phyloP scores from a whole-genome alignment of 2,329 filamentous ascomycete species.

The Aspergillus piperis region DNA sequence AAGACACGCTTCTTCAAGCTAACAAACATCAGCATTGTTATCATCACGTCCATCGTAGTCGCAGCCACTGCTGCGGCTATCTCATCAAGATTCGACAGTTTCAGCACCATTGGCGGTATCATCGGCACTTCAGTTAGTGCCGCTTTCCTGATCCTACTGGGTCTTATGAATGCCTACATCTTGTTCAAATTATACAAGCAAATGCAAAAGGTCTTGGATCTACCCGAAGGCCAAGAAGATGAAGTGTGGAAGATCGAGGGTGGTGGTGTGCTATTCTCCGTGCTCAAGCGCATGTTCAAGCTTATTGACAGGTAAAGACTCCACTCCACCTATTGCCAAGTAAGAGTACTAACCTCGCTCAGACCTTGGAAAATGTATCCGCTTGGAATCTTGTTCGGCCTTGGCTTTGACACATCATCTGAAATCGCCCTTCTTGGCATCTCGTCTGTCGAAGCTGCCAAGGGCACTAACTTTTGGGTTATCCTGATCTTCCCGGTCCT shows the following conservation, averaged over 20 bases:
- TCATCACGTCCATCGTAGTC: slow-evolving; percentile 87
- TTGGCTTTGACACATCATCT: slow-evolving; percentile 94
- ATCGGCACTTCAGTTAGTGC: slow-evolving; percentile 87
- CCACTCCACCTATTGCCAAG: neutral
- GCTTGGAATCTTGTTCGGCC: slow-evolving; percentile 80
- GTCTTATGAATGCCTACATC: slow-evolving; percentile 82
- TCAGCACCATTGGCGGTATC: slow-evolving; percentile 79
- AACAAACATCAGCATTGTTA: slow-evolving; percentile 63
- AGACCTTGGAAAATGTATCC: slow-evolving; percentile 91
- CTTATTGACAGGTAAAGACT: slow-evolving; percentile 57
- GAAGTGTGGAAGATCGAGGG: slow-evolving; percentile 70
- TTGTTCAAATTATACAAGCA: slow-evolving; percentile 73
- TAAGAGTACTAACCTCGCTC: neutral
- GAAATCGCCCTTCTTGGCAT: slow-evolving; percentile 93
- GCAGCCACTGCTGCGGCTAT: slow-evolving; percentile 87
- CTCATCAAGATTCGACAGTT: slow-evolving; percentile 75
- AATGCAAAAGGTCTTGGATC: slow-evolving; percentile 62
- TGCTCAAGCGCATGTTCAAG: slow-evolving; percentile 75
- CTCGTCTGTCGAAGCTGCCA: slow-evolving; percentile 78
- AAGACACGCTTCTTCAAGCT: neutral
- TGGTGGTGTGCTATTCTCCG: slow-evolving; percentile 69
- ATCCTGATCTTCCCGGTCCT: slow-evolving; percentile 88
- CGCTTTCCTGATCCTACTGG: slow-evolving; percentile 77
- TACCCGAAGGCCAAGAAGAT: slow-evolving; percentile 48
- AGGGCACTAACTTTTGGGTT: slow-evolving; percentile 88